Evolutionary conservation across 1,284 basidiomycete genomes (phyloP), one percentile per base, ranked within the genome.

Genomic region (Naganishia sp.): DNA sequence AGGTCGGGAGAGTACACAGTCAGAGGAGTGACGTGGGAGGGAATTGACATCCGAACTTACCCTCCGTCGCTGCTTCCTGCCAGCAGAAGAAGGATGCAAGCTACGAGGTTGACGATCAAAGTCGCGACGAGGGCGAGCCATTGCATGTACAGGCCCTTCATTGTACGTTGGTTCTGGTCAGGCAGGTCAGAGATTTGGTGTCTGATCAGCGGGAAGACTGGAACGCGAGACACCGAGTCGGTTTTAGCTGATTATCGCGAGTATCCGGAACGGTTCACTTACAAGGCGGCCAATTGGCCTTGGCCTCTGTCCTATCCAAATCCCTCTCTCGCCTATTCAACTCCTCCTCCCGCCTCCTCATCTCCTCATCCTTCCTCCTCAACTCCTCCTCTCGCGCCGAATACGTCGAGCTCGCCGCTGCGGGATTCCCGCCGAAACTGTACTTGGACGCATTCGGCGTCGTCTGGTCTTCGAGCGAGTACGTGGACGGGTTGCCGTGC

Each of bases 141-240:
- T 72, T 93, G 84, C 73, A 89, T 87, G 78, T 91, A 95, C 67
- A 99, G 79, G 54, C 92, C 87, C 64, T 87, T 88, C 72, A 94
- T 85, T 4, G 86, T 84, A 70, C 87, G 88, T 65, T 88, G 88
- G 25, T 88, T 86, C 70, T 90, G 86, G 6, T 93, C 89, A 61
- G 98, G 94, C 76, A 98, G 92, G 68, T 90, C 88, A 67, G 83
- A 77, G 73, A 98, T 94, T 67, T 91, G 89, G 80, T 98, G 95
- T 81, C 88, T 96, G 76, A 98, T 88, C 72, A 99, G 82, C 23
- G 94, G 95, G 76, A 88, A 94, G 84, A 94, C 91, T 55, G 32
- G 55, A 6, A 35, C 13, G 4, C 17, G 21, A 50, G 49, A 41
- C 18, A 51, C 32, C 63, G 9, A 51, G 18, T 21, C 6, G 15